Evolutionary conservation across 2,329 filamentous ascomycete genomes (phyloP).

Genomic region (Penicillium sp.): DNA sequence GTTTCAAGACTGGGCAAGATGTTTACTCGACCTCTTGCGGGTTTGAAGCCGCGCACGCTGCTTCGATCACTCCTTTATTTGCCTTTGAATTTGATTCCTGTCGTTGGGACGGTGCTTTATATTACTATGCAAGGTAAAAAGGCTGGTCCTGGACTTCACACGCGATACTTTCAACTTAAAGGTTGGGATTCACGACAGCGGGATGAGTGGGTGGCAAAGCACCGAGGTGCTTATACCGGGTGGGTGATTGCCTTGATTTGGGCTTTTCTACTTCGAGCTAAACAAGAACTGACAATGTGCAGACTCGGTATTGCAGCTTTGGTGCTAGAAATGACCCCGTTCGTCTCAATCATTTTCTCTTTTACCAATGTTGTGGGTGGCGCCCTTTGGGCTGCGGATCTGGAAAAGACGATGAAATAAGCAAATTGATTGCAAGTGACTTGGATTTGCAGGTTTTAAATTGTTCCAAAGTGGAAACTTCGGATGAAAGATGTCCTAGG

Average conservation of each 20-base stretch:
- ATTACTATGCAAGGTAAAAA: slow-evolving; percentile 65
- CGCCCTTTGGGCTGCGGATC: slow-evolving; percentile 87
- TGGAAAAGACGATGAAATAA: slow-evolving; percentile 52
- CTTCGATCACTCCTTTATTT: slow-evolving; percentile 78
- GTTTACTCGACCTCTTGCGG: slow-evolving; percentile 48
- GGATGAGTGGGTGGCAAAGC: slow-evolving; percentile 62
- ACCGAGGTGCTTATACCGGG: slow-evolving; percentile 74
- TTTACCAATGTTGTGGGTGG: slow-evolving; percentile 92
- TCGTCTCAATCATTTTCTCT: slow-evolving; percentile 74
- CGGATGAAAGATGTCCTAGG: no score
- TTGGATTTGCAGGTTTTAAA: no score
- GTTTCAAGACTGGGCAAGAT: slow-evolving; percentile 54
- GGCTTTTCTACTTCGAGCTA: no score
- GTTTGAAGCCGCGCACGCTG: slow-evolving; percentile 53
- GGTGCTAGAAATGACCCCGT: slow-evolving; percentile 75
- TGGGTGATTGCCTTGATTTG: slow-evolving; percentile 43
- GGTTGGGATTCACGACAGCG: slow-evolving; percentile 63
- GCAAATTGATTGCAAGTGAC: no score
- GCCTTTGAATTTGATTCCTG: slow-evolving; percentile 86
- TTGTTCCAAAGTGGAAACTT: no score
- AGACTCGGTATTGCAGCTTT: slow-evolving; percentile 68
- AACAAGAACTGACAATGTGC: no score
- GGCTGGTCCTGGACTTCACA: slow-evolving; percentile 50
- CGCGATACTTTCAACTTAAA: slow-evolving; percentile 86
- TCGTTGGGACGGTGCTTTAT: slow-evolving; percentile 78